Percentiles rank a stretch among this genome's conserved stretches.
phyloP scores from a whole-genome alignment of 768 basidiomycete species.

The Mycena belliarum region DNA sequence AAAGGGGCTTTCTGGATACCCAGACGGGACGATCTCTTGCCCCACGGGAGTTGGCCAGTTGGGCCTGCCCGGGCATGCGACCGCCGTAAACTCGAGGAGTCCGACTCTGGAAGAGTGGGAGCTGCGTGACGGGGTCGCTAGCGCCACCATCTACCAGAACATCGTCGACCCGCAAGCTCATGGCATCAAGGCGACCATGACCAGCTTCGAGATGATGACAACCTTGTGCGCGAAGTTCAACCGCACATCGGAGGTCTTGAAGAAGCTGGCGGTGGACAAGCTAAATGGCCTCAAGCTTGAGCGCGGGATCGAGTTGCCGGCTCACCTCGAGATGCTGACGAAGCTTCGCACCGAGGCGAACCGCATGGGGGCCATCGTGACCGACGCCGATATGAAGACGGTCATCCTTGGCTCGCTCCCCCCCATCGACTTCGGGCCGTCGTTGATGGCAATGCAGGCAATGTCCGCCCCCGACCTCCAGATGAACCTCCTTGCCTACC shows the following conservation, averaged over 20 bases:
- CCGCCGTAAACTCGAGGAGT: not conserved
- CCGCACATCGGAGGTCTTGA: constrained; percentile 3
- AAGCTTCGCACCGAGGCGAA: not conserved
- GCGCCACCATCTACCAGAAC: constrained; percentile 11
- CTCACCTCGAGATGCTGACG: constrained; percentile 8
- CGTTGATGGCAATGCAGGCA: not conserved
- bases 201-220: not conserved
- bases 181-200: not conserved
- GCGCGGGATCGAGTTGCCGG: not conserved
- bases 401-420: constrained; percentile 16
- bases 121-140: constrained; percentile 2
- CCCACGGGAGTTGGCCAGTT: not conserved
- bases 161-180: constrained; percentile 6
- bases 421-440: not conserved
- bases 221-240: constrained; percentile 4
- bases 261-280: not conserved
- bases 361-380: not conserved
- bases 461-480: not conserved
- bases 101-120: constrained; percentile 9
- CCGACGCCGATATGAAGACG: not conserved
- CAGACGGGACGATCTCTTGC: not conserved
- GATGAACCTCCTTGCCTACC: not conserved
- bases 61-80: not conserved
- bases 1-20: not conserved
- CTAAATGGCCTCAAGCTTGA: not conserved